Conservation (phyloP, 2,329 filamentous ascomycete genomes). For the Karstenula rhodostoma region DNA sequence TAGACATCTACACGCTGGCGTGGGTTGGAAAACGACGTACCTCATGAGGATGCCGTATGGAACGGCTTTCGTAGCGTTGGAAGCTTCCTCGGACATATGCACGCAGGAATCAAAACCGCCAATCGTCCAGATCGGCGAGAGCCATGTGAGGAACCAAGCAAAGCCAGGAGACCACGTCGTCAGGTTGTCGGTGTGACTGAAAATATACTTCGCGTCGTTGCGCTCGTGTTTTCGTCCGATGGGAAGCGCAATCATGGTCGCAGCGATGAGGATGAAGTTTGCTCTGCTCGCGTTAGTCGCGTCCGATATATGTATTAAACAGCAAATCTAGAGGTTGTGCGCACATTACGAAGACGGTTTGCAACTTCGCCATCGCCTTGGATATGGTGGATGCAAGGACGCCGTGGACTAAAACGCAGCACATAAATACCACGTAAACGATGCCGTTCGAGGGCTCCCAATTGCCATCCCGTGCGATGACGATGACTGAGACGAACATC, state of each 20-base stretch:
- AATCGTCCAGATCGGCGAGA: conserved; percentile 69
- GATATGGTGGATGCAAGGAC: conserved; percentile 62
- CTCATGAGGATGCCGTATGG: conserved; percentile 66
- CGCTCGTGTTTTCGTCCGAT: conserved; percentile 30
- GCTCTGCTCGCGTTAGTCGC: conserved; percentile 35
- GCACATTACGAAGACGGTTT: conserved; percentile 61
- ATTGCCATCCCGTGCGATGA: conserved; percentile 63
- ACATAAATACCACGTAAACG: conserved; percentile 66
- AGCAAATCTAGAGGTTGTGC: neutral
- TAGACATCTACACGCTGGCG: neutral
- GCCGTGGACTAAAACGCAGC: conserved; percentile 62
- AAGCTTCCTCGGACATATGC: conserved; percentile 68
- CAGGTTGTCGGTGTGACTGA: conserved; percentile 63
- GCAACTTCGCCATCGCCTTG: conserved; percentile 66
- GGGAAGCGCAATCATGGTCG: conserved; percentile 58
- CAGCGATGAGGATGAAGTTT: conserved; percentile 64
- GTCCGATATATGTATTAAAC: neutral
- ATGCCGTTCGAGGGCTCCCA: conserved; percentile 65
- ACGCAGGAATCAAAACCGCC: conserved; percentile 29
- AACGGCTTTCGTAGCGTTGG: conserved; percentile 67
- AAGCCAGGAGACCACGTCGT: conserved; percentile 61
- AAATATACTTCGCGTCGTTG: conserved; percentile 58
- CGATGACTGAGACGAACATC: conserved; percentile 67
- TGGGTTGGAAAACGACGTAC: neutral
- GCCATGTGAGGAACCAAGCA: conserved; percentile 68